These are phyloP conservation scores for Syncephalastrum sp. DNA, from an alignment of 371 early-diverging fungal genomes.

Conservation along the genomic window DNA sequence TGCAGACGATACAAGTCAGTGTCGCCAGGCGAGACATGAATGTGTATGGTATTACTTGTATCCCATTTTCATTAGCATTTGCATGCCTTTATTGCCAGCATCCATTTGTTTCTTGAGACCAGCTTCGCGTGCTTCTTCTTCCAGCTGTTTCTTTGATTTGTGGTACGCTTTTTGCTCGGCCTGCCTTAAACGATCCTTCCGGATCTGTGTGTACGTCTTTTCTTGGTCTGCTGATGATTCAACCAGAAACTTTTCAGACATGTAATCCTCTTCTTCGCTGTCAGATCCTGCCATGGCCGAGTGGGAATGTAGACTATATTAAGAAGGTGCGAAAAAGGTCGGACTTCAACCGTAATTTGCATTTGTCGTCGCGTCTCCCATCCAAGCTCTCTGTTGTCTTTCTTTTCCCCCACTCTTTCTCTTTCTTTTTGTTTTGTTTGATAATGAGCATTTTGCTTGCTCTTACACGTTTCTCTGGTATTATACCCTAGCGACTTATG, in stretches of 20 bases:
- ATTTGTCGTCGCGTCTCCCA: no score
- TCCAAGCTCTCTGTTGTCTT: no score
- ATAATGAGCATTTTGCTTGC: no score
- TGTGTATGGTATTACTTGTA: constrained; percentile 50
- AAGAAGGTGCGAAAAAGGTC: no score
- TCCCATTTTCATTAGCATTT: constrained; percentile 72
- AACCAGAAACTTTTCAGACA: constrained; percentile 55
- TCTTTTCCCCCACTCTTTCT: no score
- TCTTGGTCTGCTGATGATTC: constrained; percentile 33
- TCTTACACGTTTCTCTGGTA: no score
- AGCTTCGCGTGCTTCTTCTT: constrained; percentile 54
- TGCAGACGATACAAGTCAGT: constrained; percentile 15
- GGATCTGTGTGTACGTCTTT: constrained; percentile 43
- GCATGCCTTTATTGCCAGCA: constrained; percentile 63
- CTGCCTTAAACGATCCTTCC: constrained; percentile 46
- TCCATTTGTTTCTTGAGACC: constrained; percentile 50
- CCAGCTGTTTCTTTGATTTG: constrained; percentile 44
- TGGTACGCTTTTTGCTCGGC: constrained; percentile 43
- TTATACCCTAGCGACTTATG: no score
- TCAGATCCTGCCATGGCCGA: no score
- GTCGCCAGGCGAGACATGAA: no score
- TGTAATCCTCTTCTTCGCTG: constrained; percentile 56
- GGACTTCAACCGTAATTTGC: no score
- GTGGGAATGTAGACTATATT: no score
- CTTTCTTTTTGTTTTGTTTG: no score